Conservation (phyloP, 306 rosid genomes). For the Prunus kanzakura region DNA sequence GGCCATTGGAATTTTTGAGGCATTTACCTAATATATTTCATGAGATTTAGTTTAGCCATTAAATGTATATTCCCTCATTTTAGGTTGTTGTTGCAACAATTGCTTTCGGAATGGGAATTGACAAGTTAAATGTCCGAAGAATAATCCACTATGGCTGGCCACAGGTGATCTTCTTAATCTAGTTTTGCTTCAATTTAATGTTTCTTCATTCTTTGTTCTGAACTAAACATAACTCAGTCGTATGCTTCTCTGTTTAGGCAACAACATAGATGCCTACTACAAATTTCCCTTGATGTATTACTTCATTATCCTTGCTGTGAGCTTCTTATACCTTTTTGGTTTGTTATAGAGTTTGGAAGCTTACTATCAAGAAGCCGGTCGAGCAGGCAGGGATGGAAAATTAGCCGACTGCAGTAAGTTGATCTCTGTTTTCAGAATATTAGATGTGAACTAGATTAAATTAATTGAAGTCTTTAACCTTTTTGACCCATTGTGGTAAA, state of each 20-base stretch:
- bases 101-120: conserved; percentile 99
- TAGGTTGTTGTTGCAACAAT: conserved; percentile 95
- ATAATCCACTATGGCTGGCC: conserved; percentile 99
- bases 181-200: conserved; percentile 7
- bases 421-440: background rate
- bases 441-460: background rate
- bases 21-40: background rate
- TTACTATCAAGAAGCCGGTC: conserved; percentile 96
- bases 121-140: conserved; percentile 84
- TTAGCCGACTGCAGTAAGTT: conserved; percentile 83
- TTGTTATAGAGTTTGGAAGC: conserved; percentile 86
- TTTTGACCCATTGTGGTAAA: background rate
- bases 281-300: background rate
- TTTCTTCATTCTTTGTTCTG: conserved; percentile 2
- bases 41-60: background rate
- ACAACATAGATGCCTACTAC: background rate
- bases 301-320: background rate
- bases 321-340: conserved; percentile 17
- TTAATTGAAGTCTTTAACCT: background rate
- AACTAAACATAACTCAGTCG: background rate
- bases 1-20: background rate
- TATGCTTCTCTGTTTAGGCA: background rate
- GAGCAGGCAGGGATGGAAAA: conserved; percentile 96
- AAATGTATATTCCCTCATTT: conserved; percentile 5
- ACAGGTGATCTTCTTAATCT: conserved; percentile 51